Percentiles rank a stretch among this genome's conserved stretches.
These are phyloP conservation scores for Tetradesmus lagerheimii DNA, from an alignment of 139 green algal species.

Conservation along the genomic window DNA sequence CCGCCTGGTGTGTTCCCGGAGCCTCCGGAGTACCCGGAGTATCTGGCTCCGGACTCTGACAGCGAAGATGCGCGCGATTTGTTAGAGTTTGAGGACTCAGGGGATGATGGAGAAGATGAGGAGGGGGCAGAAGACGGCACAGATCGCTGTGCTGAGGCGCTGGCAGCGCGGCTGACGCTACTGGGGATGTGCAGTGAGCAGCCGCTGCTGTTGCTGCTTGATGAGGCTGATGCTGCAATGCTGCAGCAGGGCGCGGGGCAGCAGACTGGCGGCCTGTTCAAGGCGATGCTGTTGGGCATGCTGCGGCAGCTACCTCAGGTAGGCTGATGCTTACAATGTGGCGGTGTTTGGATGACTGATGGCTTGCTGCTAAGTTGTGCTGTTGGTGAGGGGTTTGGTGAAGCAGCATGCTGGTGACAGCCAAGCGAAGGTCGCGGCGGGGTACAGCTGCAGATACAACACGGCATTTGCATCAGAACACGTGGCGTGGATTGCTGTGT, in stretches of 20 bases:
- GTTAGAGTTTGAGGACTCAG: background rate
- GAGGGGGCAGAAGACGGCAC: background rate
- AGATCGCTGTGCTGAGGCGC: background rate
- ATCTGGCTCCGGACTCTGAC: background rate
- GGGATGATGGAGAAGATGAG: background rate
- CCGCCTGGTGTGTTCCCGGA: too few relatives aligned
- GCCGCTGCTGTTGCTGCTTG: constrained; percentile 43
- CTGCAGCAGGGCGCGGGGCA: background rate
- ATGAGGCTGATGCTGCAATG: constrained; percentile 30
- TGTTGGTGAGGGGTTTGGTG: background rate
- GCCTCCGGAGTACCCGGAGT: background rate
- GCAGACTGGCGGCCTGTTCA: background rate
- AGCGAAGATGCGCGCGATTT: background rate
- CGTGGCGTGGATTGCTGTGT: too few relatives aligned
- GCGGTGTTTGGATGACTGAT: background rate
- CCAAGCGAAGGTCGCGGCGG: too few relatives aligned
- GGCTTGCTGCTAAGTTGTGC: background rate
- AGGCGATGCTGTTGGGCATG: constrained; percentile 10
- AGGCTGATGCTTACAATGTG: too few relatives aligned
- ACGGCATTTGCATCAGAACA: too few relatives aligned
- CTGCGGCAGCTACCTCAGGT: background rate
- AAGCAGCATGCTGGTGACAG: too few relatives aligned
- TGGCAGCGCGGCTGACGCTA: constrained; percentile 11
- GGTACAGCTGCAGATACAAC: too few relatives aligned
- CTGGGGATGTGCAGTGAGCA: constrained; percentile 9